Base-by-base conservation (phyloP, 1,284 basidiomycete species). In the Lentinula novae-zelandiae region DNA sequence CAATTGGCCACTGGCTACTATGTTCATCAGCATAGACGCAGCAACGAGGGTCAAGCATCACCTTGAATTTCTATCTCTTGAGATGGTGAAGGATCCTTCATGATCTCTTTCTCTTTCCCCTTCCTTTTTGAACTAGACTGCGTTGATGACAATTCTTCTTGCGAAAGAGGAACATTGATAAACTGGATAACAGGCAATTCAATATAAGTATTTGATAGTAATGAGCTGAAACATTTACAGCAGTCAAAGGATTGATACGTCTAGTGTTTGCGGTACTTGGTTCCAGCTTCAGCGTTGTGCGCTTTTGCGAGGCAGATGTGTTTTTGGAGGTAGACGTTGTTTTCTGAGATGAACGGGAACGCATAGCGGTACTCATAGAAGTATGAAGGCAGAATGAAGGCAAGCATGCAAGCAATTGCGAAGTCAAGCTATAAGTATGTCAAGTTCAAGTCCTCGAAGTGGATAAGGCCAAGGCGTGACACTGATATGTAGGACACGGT, bases 211-310 rank as follows among this genome's bases (percentile, higher is more conserved):
- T 52, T 53, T 33, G 36, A 59, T 31, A 49, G 36, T 34, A 10
- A 20, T 48, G 33, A 39, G 40, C 31, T 38, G 20, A 42, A 39
- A 5, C 20, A 36, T n/a, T 69, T 65, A 82, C 78, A 59, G 80
- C 81, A 54, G 77, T 78, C 48, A 84, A 69, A 15, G 81, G 80
- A 60, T 82, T 76, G 40, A 81, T 68, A 49, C 74, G 69, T 63
- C 76, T 82, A 63, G 70, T 65, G 8, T 70, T 66, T 27, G 69
- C 48, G 8, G 71, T 64, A 17, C 73, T 72, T 33, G 80, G 65
- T 58, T 74, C 78, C 39, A 79, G 70, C 1, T 72, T 71, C 15
- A 67, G 46, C 44, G 58, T 52, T 5, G 61, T 36, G 31, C 54
- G 53, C n/a, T 44, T 57, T 12, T 44, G 53, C 2, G 52, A 53